These are phyloP conservation scores for Cladosporium halotolerans DNA, from an alignment of 2,329 filamentous ascomycete genomes.

Conservation along the genomic window DNA sequence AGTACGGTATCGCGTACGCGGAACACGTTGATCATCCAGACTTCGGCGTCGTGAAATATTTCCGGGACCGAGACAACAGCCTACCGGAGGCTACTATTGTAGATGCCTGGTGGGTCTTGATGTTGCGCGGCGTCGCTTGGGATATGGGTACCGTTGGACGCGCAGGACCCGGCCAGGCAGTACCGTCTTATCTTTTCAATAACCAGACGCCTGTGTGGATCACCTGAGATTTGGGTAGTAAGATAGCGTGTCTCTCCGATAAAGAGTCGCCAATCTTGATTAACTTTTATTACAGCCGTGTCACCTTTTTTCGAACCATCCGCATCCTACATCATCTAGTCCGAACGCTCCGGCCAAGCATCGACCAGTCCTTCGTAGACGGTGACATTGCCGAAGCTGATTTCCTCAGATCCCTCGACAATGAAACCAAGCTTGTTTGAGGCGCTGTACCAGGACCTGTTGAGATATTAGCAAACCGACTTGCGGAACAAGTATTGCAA, in stretches of 20 bases:
- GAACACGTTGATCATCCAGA: neutral
- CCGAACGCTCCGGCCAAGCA: constrained; percentile 30
- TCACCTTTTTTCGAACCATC: too few species aligned
- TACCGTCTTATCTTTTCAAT: neutral
- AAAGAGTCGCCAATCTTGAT: too few species aligned
- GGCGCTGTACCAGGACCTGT: constrained; percentile 31
- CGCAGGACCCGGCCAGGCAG: neutral
- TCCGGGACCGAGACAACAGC: neutral
- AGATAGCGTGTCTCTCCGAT: neutral
- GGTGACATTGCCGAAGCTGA: constrained; percentile 29
- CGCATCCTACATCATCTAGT: too few species aligned
- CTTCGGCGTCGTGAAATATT: neutral
- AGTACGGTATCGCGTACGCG: neutral
- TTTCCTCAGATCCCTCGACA: constrained; percentile 29
- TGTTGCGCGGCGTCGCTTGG: neutral
- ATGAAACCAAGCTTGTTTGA: constrained; percentile 34
- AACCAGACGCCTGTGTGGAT: neutral
- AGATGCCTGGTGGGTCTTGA: neutral
- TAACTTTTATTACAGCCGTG: too few species aligned
- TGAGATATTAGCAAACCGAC: neutral
- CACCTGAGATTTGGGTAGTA: neutral
- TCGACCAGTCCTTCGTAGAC: constrained; percentile 35
- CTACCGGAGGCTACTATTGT: neutral
- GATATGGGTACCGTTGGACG: neutral
- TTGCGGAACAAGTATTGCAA: neutral